Conservation (phyloP, 306 rosid genomes). For the Inga oerstediana region DNA sequence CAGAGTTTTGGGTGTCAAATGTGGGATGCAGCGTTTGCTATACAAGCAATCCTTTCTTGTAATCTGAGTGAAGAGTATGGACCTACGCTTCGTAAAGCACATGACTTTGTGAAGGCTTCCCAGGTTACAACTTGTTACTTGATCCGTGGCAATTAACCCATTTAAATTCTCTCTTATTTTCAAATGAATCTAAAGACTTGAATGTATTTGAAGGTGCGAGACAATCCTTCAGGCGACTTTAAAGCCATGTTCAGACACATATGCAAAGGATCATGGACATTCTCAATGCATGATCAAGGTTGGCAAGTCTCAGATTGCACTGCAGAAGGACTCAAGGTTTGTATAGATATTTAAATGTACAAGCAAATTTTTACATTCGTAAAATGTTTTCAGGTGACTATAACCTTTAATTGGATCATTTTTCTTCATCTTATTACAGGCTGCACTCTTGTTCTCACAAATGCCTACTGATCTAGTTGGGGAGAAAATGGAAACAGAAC, state of each 20-base stretch:
- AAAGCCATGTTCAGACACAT: constrained; percentile 52
- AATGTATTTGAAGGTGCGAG: constrained; percentile 34
- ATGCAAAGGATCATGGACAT: constrained; percentile 64
- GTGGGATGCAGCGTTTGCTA: constrained; percentile 64
- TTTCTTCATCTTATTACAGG: constrained; percentile 31
- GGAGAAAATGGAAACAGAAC: constrained; percentile 40
- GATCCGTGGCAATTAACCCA: not conserved
- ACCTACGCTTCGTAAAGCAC: constrained; percentile 57
- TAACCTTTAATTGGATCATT: not conserved
- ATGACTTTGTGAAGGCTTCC: constrained; percentile 62
- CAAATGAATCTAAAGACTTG: not conserved
- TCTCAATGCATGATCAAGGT: constrained; percentile 57
- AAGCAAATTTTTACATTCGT: not conserved
- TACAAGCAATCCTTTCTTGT: constrained; percentile 61
- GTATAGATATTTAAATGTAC: not conserved
- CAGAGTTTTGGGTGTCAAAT: constrained; percentile 57
- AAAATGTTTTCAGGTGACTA: not conserved
- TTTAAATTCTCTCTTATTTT: not conserved
- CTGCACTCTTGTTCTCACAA: constrained; percentile 57
- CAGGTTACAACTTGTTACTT: constrained; percentile 42
- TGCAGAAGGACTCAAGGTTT: constrained; percentile 65
- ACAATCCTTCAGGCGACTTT: constrained; percentile 57
- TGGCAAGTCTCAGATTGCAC: constrained; percentile 76
- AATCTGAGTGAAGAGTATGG: constrained; percentile 54
- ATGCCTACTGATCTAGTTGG: constrained; percentile 45